A percentile compares a stretch with the other conserved stretches of the same genome.
phyloP scores from a whole-genome alignment of 2,329 filamentous ascomycete species.

The Sarocladium kiliense region DNA sequence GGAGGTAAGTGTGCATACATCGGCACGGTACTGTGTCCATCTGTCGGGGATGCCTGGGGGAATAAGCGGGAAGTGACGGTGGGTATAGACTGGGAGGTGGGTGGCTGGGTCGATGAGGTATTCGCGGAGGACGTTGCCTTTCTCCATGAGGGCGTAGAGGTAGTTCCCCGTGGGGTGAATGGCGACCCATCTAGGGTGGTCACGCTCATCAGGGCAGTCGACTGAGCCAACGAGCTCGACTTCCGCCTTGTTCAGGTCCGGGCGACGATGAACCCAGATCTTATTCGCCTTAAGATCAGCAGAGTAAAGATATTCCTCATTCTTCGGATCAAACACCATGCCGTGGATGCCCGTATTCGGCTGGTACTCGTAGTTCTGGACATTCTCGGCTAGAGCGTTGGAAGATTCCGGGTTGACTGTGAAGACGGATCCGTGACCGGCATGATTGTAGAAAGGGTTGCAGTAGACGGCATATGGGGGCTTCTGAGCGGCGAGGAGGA shows the following conservation, averaged over 20 bases:
- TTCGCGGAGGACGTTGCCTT: slow-evolving; percentile 77
- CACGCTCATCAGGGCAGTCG: slow-evolving; percentile 62
- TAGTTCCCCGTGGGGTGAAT: slow-evolving; percentile 74
- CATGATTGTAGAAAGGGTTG: slow-evolving; percentile 85
- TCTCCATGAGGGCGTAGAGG: slow-evolving; percentile 84
- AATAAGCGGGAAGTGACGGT: slow-evolving; percentile 71
- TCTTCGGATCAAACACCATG: slow-evolving; percentile 68
- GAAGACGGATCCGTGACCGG: slow-evolving; percentile 77
- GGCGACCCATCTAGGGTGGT: slow-evolving; percentile 86
- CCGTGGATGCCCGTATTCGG: slow-evolving; percentile 70
- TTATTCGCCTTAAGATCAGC: slow-evolving; percentile 74
- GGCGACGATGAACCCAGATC: slow-evolving; percentile 78
- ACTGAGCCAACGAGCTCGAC: slow-evolving; percentile 68
- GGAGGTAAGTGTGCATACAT: slow-evolving; percentile 70
- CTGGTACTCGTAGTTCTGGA: slow-evolving; percentile 71
- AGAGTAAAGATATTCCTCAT: slow-evolving; percentile 71
- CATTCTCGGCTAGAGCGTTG: slow-evolving; percentile 56
- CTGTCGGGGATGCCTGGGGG: slow-evolving; percentile 59
- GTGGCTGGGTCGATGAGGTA: slow-evolving; percentile 73
- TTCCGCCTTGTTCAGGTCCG: slow-evolving; percentile 42
- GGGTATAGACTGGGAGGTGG: slow-evolving; percentile 72
- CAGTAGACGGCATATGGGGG: slow-evolving; percentile 80
- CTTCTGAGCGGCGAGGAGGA: slow-evolving; percentile 73
- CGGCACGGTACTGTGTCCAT: slow-evolving; percentile 70
- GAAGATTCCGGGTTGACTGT: slow-evolving; percentile 41